A percentile compares a stretch with the other conserved stretches of the same genome.
phyloP scores from a whole-genome alignment of 2,329 filamentous ascomycete species.

The Colletotrichum somersetense region DNA sequence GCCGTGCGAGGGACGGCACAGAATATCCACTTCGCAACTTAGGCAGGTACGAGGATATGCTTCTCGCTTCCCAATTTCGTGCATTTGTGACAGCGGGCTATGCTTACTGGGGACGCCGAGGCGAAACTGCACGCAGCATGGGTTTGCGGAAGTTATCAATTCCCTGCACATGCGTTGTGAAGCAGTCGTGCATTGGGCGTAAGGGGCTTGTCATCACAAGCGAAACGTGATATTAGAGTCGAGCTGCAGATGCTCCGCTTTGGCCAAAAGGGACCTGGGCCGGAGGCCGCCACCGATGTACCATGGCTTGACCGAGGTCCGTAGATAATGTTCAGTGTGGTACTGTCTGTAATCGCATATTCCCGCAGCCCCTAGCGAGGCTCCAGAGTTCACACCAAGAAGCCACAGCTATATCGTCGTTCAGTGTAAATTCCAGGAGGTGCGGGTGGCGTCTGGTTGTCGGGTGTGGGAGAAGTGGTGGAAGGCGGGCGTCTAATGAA shows the following conservation, averaged over 20 bases:
- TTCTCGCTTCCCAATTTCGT: background rate
- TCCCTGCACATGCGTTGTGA: constrained; percentile 16
- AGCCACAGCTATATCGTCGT: background rate
- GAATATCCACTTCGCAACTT: constrained; percentile 6
- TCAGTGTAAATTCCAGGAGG: constrained; percentile 21
- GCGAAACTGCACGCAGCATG: constrained; percentile 12
- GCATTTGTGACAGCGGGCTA: background rate
- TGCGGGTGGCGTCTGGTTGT: constrained; percentile 30
- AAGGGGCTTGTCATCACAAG: constrained; percentile 29
- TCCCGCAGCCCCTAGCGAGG: background rate
- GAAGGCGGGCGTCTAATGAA: constrained; percentile 10
- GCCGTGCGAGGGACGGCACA: background rate
- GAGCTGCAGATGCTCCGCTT: constrained; percentile 33
- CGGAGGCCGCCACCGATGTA: constrained; percentile 8
- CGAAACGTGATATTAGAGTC: constrained; percentile 21
- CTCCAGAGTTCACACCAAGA: background rate
- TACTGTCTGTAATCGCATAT: constrained; percentile 12
- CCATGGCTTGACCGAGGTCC: background rate
- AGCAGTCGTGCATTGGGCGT: constrained; percentile 27
- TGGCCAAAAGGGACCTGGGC: background rate
- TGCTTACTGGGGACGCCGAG: background rate
- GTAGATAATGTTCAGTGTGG: constrained; percentile 5
- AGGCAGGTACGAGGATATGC: too few relatives aligned
- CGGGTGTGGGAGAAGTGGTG: constrained; percentile 8
- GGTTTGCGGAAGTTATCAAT: constrained; percentile 20